Base-by-base conservation (phyloP, 2,329 filamentous ascomycete genomes). In the Ophiostoma ips region DNA sequence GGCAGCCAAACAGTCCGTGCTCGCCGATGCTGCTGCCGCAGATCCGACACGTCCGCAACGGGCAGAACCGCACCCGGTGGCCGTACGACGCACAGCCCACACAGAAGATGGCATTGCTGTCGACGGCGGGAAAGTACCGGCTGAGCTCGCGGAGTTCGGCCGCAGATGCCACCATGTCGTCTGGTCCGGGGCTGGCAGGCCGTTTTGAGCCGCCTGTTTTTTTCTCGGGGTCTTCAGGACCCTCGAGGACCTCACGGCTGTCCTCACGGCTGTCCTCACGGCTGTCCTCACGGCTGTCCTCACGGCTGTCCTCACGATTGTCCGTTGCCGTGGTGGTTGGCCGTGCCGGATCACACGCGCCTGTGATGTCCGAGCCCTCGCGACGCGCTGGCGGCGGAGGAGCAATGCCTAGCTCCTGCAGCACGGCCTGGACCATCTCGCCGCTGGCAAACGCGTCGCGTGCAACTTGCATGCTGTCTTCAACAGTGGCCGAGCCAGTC, bases 1-100 rank as follows among this genome's bases (percentile, higher is more conserved):
- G 73, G 55, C 79, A 83, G 49, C 62, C 65, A 55, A 69, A 69
- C 5, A 67, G 64, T 49, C 68, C 68, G 59, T 83, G 77, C 2
- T 63, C 63, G 12, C 56, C 52, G 48, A 35, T 16, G n/a, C n/a
- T 28, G 44, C 36, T 16, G 62, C 64, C 61, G 58, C 77, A 81
- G 50, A 71, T 70, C 7, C 62, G 66, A 59, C 78, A 81, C 3
- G 53, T 59, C 19, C 66, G 58, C 12, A 66, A 61, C 12, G 71
- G 68, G 57, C 77, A 81, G 30, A 59, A 55, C 28, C 58, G 51
- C 12, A 68, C 63, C 16, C 56, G 58, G 60, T 82, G 78, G 11
- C 70, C 71, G 37, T 61, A 58, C 18, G 65, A 62, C 5, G 71
- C 72, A 55, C 77, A 81, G 34, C 67, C 63, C 48, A 77, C 61